Conservation (phyloP, 2,329 filamentous ascomycete genomes). For the Fusarium heterosporum region DNA sequence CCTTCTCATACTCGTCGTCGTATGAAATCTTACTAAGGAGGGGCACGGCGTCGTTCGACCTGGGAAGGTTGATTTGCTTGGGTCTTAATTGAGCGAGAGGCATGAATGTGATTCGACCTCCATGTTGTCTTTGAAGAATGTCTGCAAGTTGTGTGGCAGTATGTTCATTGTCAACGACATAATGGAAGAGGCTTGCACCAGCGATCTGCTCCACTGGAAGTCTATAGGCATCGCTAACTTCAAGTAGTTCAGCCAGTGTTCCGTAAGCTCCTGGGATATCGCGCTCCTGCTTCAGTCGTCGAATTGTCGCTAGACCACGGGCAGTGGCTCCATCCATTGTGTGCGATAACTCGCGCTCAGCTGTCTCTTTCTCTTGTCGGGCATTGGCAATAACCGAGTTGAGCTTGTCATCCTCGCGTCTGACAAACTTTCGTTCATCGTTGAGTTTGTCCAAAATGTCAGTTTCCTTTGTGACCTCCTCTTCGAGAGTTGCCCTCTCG, state of each 20-base stretch:
- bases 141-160: constrained; percentile 87
- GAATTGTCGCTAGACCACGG: constrained; percentile 86
- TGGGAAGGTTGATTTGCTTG: constrained; percentile 79
- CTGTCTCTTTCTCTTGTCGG: constrained; percentile 78
- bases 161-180: constrained; percentile 91
- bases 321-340: constrained; percentile 92
- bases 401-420: constrained; percentile 89
- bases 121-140: constrained; percentile 79
- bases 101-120: constrained; percentile 93
- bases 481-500: constrained; percentile 76
- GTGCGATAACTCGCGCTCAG: constrained; percentile 81
- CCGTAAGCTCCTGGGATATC: constrained; percentile 90
- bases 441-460: constrained; percentile 82
- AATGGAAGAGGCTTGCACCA: constrained; percentile 93
- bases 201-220: constrained; percentile 93
- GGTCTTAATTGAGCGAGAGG: constrained; percentile 85
- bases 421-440: constrained; percentile 88
- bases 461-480: constrained; percentile 80
- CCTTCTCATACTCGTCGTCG: constrained; percentile 80
- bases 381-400: constrained; percentile 81
- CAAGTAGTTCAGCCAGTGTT: constrained; percentile 91
- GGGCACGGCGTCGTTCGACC: constrained; percentile 87
- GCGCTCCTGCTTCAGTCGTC: constrained; percentile 81
- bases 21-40: constrained; percentile 87
- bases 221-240: constrained; percentile 85